Evolutionary conservation across 2,329 filamentous ascomycete species (phyloP), one percentile per base, ranked within the genome.

Genomic region (Diaporthe aspalathi): DNA sequence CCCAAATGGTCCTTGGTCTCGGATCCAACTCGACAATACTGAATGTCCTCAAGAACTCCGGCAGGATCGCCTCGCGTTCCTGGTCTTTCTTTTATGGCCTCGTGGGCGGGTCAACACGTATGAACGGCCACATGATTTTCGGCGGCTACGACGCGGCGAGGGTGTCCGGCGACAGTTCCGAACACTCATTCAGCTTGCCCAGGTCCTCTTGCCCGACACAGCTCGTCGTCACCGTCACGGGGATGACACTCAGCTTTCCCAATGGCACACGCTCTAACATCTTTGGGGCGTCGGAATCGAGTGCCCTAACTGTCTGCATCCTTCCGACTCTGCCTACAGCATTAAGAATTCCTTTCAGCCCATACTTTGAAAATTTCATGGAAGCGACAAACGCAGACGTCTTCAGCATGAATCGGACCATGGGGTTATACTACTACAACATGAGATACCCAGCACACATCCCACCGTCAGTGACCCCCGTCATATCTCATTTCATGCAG

Each of bases 81-180:
- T 81, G 78, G 74, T 77, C 76, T 29, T 75, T 79, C n/a, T 81
- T 79, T 65, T 81, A 77, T 76, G 80, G 79, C 20, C 71, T 54
- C 5, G 29, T 54, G 52, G 12, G 29, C 16, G 52, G 29, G 11
- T 54, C 52, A 54, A 54, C 9, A 4, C 52, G 12, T 12, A 20
- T 54, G 29, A 35, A 54, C 29, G 52, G 52, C 11, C 27, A 54
- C 12, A 20, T 54, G 29, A 29, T 54, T 20, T 12, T 54, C n/a
- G 52, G 52, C 6, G 52, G 52, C 52, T 54, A 54, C 14, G 29
- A 54, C 35, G 52, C 52, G n/a, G 20, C 52, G 4, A 54, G n/a
- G 52, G 20, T 54, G 9, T 54, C 52, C n/a, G 52, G 52, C n/a
- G 52, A 35, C 12, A 11, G 29, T 35, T 54, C 52, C 5, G 52